phyloP scores from a whole-genome alignment of 139 green algal species.

The Closterium sp. region DNA sequence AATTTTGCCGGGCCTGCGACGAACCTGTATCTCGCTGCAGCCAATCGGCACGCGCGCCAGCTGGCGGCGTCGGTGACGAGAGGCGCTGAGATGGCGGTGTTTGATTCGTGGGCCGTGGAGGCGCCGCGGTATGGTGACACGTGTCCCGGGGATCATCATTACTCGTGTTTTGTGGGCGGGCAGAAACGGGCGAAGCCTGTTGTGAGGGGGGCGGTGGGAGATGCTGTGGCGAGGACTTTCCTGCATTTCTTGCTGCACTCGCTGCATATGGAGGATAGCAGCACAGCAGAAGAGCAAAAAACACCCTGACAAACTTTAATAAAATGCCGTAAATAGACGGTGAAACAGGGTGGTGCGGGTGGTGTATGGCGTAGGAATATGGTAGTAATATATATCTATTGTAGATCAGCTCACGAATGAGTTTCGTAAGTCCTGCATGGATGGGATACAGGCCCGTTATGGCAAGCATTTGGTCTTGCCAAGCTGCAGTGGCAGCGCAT shows the following conservation, averaged over 20 bases:
- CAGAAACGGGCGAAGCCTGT: not conserved
- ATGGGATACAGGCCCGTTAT: too few relatives aligned
- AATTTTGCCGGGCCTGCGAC: not conserved
- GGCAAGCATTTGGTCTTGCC: too few relatives aligned
- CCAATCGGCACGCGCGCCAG: not conserved
- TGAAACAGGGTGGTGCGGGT: too few relatives aligned
- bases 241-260: not conserved
- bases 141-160: not conserved
- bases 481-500: too few relatives aligned
- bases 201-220: not conserved
- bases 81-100: not conserved
- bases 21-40: not conserved
- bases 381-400: too few relatives aligned
- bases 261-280: not conserved
- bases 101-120: not conserved
- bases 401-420: too few relatives aligned
- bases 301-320: too few relatives aligned
- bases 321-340: too few relatives aligned
- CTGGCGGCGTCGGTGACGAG: not conserved
- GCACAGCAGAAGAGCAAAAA: not conserved
- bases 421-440: too few relatives aligned
- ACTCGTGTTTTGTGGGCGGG: not conserved
- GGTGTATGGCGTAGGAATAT: too few relatives aligned
- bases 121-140: not conserved
- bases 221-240: not conserved